A percentile compares a stretch with the other conserved stretches of the same genome.
phyloP scores from a whole-genome alignment of 2,329 filamentous ascomycete species.

The Talaromyces sp. region DNA sequence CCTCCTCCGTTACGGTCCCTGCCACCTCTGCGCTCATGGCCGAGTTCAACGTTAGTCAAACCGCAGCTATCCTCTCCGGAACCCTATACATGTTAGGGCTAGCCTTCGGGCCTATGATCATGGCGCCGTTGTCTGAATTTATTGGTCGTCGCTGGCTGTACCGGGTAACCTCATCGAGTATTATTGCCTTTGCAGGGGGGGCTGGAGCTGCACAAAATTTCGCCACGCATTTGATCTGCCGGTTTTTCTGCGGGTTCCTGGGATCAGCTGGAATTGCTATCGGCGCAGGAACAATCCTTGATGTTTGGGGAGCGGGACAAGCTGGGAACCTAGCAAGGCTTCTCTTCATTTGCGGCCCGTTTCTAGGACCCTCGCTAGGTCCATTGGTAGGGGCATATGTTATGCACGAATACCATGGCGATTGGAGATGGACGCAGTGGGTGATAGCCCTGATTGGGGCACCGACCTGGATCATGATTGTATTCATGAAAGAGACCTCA shows the following conservation, averaged over 20 bases:
- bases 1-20: conserved; percentile 12
- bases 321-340: conserved; percentile 10
- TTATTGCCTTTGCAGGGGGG: conserved; percentile 15
- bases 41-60: conserved; percentile 24
- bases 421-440: conserved; percentile 73
- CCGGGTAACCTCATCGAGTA: conserved; percentile 9
- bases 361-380: conserved; percentile 57
- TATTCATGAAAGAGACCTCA: conserved; percentile 63
- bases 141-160: conserved; percentile 28
- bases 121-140: conserved; percentile 27
- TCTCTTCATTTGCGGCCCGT: conserved; percentile 54
- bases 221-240: conserved; percentile 32
- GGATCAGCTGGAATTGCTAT: conserved; percentile 35
- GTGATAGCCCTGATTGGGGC: conserved; percentile 64
- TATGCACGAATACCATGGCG: conserved; percentile 41
- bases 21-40: conserved; percentile 14
- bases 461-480: conserved; percentile 59
- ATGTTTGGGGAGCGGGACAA: conserved; percentile 60
- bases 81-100: conserved; percentile 16
- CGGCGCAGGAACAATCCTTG: conserved; percentile 68
- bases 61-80: conserved; percentile 11
- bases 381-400: conserved; percentile 23
- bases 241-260: conserved; percentile 29
- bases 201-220: conserved; percentile 13
- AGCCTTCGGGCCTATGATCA: conserved; percentile 25